phyloP scores from a whole-genome alignment of 1,139 yeast species.

The Candida smagusa region DNA sequence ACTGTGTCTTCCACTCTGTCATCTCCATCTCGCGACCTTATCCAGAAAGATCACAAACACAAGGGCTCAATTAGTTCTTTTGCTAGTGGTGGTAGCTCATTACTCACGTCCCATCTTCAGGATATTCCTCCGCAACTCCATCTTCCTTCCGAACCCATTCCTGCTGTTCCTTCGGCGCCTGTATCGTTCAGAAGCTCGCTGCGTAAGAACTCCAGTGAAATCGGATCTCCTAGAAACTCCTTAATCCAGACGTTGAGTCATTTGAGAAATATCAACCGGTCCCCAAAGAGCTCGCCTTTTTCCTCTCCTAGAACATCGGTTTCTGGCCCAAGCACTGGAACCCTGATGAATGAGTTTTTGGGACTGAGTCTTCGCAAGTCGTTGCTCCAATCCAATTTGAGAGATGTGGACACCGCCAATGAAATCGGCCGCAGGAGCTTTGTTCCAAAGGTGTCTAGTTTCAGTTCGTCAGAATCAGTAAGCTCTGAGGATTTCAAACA shows the following conservation, averaged over 20 bases:
- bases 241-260: conserved; percentile 42
- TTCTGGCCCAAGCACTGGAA: conserved; percentile 23
- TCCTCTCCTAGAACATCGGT: conserved; percentile 49
- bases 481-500: conserved; percentile 10
- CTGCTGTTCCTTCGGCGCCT: conserved; percentile 41
- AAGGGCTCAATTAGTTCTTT: conserved; percentile 30
- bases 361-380: neutral
- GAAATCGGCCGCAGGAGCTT: neutral
- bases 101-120: conserved; percentile 32
- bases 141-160: conserved; percentile 51
- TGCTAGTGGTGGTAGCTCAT: conserved; percentile 24
- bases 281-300: conserved; percentile 43
- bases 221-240: conserved; percentile 43
- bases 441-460: conserved; percentile 6
- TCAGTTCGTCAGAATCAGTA: conserved; percentile 9
- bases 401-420: neutral
- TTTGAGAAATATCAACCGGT: conserved; percentile 39
- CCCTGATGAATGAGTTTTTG: neutral
- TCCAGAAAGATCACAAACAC: neutral
- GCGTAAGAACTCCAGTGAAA: conserved; percentile 35
- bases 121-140: conserved; percentile 56
- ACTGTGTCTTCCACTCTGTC: neutral
- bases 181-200: conserved; percentile 32
- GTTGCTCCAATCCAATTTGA: neutral
- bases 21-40: neutral